These are phyloP conservation scores for Alternaria burnsii DNA, from an alignment of 2,329 filamentous ascomycete genomes.

Conservation along the genomic window DNA sequence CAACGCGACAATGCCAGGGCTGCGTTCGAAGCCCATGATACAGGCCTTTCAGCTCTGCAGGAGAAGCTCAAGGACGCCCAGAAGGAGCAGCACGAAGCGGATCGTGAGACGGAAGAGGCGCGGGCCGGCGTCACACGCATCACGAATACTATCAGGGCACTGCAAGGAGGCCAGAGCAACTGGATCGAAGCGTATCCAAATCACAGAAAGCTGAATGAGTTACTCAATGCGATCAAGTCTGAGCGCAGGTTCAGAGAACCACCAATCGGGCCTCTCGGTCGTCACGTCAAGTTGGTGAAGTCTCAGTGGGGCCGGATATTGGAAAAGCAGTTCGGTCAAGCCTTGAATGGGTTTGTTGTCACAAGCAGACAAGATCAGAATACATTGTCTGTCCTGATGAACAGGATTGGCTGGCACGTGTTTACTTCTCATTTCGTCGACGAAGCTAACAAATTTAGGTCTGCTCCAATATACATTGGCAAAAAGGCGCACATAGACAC, in stretches of 20 bases:
- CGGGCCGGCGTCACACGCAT: slow-evolving; percentile 63
- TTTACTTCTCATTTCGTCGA: neutral
- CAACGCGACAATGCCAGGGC: slow-evolving; percentile 57
- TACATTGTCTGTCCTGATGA: slow-evolving; percentile 73
- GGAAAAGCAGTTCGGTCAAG: slow-evolving; percentile 76
- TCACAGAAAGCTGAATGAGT: slow-evolving; percentile 62
- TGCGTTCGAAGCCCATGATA: slow-evolving; percentile 54
- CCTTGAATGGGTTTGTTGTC: slow-evolving; percentile 81
- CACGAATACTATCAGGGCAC: slow-evolving; percentile 59
- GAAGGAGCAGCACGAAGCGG: slow-evolving; percentile 20
- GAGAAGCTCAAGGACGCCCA: slow-evolving; percentile 47
- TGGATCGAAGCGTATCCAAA: slow-evolving; percentile 70
- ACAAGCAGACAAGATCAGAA: slow-evolving; percentile 77
- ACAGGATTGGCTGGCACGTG: slow-evolving; percentile 30
- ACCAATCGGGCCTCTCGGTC: slow-evolving; percentile 85
- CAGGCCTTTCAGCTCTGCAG: slow-evolving; percentile 47
- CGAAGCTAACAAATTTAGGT: slow-evolving; percentile 38
- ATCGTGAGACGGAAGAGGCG: slow-evolving; percentile 40
- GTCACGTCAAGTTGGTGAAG: slow-evolving; percentile 77
- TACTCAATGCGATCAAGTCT: slow-evolving; percentile 74
- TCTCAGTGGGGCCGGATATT: slow-evolving; percentile 85
- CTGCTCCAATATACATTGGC: slow-evolving; percentile 71
- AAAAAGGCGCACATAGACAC: slow-evolving; percentile 65
- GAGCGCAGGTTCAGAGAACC: slow-evolving; percentile 73
- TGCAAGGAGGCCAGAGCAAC: slow-evolving; percentile 66